Conservation (phyloP, 495 filamentous ascomycete genomes). For the Aspergillus sclerotioniger region DNA sequence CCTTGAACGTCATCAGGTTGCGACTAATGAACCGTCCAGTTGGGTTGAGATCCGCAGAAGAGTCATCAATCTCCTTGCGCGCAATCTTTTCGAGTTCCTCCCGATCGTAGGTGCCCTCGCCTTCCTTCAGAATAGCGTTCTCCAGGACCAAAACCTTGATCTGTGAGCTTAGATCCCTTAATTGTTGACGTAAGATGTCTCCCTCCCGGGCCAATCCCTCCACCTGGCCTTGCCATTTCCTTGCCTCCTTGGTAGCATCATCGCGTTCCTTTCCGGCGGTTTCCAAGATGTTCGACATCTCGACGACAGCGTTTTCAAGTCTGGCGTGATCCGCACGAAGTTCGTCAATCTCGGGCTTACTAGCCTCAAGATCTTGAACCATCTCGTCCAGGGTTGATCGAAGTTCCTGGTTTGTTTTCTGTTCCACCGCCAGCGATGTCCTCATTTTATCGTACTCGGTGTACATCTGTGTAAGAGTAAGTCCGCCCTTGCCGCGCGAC, state of each 20-base stretch:
- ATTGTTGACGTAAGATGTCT: constrained; percentile 76
- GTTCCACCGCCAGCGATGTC: constrained; percentile 60
- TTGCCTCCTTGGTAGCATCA: constrained; percentile 54
- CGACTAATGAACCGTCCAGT: constrained; percentile 86
- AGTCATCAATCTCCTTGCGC: constrained; percentile 60
- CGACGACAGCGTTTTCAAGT: constrained; percentile 64
- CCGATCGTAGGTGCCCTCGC: constrained; percentile 65
- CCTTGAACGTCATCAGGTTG: constrained; percentile 76
- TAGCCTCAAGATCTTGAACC: constrained; percentile 58
- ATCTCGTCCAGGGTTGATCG: constrained; percentile 77
- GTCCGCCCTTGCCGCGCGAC: constrained; percentile 53
- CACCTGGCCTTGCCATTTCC: constrained; percentile 72
- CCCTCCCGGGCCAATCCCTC: constrained; percentile 68
- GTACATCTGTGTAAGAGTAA: constrained; percentile 68
- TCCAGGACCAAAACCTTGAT: constrained; percentile 86
- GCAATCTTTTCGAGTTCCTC: constrained; percentile 73
- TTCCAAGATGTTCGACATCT: constrained; percentile 72
- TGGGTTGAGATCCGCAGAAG: constrained; percentile 59
- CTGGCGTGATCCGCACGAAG: constrained; percentile 53
- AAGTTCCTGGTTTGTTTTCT: constrained; percentile 67
- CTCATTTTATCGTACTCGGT: constrained; percentile 62
- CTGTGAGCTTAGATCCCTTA: constrained; percentile 88
- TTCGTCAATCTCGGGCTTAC: constrained; percentile 61
- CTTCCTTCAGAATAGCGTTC: constrained; percentile 73
- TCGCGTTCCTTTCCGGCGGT: constrained; percentile 55